A percentile compares a stretch with the other conserved stretches of the same genome.
These are phyloP conservation scores for Cornus florida DNA, from an alignment of 148 eudicot species.

Conservation along the genomic window DNA sequence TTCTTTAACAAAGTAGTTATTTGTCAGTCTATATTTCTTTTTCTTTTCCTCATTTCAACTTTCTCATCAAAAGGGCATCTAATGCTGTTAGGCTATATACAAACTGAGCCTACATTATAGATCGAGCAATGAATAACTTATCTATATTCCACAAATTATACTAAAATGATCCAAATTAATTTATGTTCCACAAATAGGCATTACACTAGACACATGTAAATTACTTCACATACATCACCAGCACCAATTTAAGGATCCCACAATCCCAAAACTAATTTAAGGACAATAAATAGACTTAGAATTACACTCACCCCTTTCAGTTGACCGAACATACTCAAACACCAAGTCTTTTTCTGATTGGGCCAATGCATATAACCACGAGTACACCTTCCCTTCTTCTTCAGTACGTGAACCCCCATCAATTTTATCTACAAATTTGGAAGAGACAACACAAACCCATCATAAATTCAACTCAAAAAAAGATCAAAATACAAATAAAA, in stretches of 20 bases:
- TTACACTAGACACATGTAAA: background rate
- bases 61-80: no score
- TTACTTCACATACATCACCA: background rate
- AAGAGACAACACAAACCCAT: conserved; percentile 8
- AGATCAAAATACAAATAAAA: background rate
- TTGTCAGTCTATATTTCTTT: no score
- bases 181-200: background rate
- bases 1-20: no score
- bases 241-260: background rate
- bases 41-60: no score
- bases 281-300: background rate
- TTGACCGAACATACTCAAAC: conserved; percentile 51
- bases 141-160: background rate
- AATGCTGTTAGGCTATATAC: no score
- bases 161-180: background rate
- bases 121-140: background rate
- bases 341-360: conserved; percentile 34
- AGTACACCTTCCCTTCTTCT: conserved; percentile 47
- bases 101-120: background rate
- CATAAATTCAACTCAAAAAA: background rate
- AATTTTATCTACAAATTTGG: conserved; percentile 26
- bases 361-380: conserved; percentile 51
- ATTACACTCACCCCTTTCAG: conserved; percentile 45
- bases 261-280: background rate
- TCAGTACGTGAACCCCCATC: conserved; percentile 35